phyloP scores from a whole-genome alignment of 2,329 filamentous ascomycete genomes.

The Alternaria sp. region DNA sequence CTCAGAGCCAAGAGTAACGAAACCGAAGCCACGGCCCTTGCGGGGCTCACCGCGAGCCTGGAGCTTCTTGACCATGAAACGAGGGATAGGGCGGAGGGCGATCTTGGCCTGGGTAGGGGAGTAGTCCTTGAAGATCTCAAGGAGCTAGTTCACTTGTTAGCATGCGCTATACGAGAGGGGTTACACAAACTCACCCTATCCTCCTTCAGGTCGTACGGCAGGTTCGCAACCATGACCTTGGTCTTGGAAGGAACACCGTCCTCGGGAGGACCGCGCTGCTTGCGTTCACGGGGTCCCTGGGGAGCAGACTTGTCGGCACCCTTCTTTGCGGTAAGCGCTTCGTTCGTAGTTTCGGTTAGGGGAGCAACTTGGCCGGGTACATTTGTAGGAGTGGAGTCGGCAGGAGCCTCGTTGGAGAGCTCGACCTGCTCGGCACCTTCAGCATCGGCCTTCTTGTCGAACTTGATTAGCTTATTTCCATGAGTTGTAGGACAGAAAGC shows the following conservation, averaged over 20 bases:
- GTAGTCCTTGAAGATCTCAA: slow-evolving; percentile 95
- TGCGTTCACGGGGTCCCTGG: slow-evolving; percentile 65
- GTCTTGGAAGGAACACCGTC: slow-evolving; percentile 98
- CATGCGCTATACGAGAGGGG: not conserved
- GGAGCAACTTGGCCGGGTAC: slow-evolving; percentile 61
- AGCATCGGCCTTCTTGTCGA: slow-evolving; percentile 57
- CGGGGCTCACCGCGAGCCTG: slow-evolving; percentile 96
- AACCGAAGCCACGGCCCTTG: slow-evolving; percentile 99
- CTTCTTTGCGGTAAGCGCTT: slow-evolving; percentile 64
- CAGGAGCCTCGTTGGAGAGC: slow-evolving; percentile 59
- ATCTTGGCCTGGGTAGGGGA: slow-evolving; percentile 96
- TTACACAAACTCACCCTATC: slow-evolving; percentile 74
- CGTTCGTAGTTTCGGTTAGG: slow-evolving; percentile 62
- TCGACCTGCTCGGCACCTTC: slow-evolving; percentile 54
- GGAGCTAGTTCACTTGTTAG: slow-evolving; percentile 69
- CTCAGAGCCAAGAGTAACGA: slow-evolving; percentile 94
- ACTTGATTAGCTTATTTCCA: slow-evolving; percentile 17
- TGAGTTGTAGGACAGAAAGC: not conserved
- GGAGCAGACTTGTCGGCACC: slow-evolving; percentile 59
- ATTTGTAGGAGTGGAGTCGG: slow-evolving; percentile 57
- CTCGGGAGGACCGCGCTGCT: slow-evolving; percentile 93
- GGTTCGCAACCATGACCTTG: slow-evolving; percentile 99
- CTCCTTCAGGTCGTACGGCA: slow-evolving; percentile 97
- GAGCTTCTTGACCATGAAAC: slow-evolving; percentile 99
- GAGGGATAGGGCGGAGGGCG: slow-evolving; percentile 95